Evolutionary conservation across 2,329 filamentous ascomycete genomes (phyloP).

Genomic region (Neonectria sp.): DNA sequence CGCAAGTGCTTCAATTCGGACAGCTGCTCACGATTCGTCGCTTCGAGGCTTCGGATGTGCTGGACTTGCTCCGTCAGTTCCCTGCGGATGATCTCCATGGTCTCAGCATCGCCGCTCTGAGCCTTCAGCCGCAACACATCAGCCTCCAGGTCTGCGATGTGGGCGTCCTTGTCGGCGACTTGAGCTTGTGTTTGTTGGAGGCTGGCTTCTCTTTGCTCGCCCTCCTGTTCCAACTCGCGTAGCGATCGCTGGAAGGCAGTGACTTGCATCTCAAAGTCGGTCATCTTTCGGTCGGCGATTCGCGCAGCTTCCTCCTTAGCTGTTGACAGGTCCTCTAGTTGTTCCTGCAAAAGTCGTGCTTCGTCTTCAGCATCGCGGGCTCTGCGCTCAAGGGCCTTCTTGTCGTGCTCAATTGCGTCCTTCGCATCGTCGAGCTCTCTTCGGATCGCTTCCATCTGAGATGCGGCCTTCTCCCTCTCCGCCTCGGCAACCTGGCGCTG

Average conservation of each 20-base stretch:
- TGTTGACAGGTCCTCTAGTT: constrained; percentile 79
- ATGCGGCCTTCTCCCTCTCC: constrained; percentile 64
- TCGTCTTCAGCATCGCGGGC: constrained; percentile 81
- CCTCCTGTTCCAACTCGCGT: constrained; percentile 73
- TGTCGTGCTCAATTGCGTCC: constrained; percentile 67
- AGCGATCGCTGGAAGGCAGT: constrained; percentile 62
- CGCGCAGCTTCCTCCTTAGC: constrained; percentile 80
- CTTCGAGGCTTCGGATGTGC: constrained; percentile 90
- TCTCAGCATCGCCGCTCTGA: constrained; percentile 89
- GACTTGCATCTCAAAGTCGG: constrained; percentile 69
- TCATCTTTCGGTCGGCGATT: constrained; percentile 67
- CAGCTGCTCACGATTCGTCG: constrained; percentile 83
- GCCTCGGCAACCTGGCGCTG: constrained; percentile 72
- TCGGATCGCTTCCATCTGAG: constrained; percentile 65
- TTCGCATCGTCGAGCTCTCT: constrained; percentile 68
- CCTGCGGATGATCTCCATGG: constrained; percentile 85
- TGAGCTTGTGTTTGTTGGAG: constrained; percentile 76
- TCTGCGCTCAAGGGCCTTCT: constrained; percentile 77
- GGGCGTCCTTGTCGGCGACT: constrained; percentile 77
- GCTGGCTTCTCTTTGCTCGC: constrained; percentile 67
- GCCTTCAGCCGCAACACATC: constrained; percentile 89
- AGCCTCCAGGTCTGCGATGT: constrained; percentile 83
- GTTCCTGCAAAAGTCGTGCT: constrained; percentile 81
- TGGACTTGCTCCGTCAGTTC: constrained; percentile 92
- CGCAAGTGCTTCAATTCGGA: constrained; percentile 86